These are phyloP conservation scores for Fistulifera solaris DNA, from an alignment of 108 stramenopile species.

Conservation along the genomic window DNA sequence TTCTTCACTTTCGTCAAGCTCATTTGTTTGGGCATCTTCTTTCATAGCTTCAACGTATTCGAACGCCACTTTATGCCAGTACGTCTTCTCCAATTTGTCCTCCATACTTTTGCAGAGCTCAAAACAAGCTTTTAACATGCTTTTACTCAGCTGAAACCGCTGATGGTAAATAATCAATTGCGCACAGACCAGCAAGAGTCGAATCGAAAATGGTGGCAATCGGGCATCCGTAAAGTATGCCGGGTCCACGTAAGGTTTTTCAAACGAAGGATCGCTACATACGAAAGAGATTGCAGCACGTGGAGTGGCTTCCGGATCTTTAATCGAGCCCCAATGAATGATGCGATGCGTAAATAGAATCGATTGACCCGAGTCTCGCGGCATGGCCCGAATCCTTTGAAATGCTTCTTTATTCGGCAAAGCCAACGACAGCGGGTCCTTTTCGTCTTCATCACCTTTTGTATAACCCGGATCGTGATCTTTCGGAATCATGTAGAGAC, in stretches of 20 bases:
- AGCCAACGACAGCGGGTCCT: slow-evolving; percentile 47
- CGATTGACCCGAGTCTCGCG: slow-evolving; percentile 44
- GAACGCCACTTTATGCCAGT: slow-evolving; percentile 57
- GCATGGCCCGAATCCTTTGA: slow-evolving; percentile 64
- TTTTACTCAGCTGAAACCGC: slow-evolving; percentile 42
- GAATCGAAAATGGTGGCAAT: slow-evolving; percentile 44
- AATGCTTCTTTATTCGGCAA: slow-evolving; percentile 52
- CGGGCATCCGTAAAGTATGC: neutral
- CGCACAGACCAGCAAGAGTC: slow-evolving; percentile 64
- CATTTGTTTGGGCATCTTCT: slow-evolving; percentile 26
- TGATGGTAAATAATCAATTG: slow-evolving; percentile 72
- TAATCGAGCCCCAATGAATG: slow-evolving; percentile 66
- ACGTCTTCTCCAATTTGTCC: slow-evolving; percentile 40
- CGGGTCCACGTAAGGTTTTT: slow-evolving; percentile 34
- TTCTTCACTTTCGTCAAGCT: slow-evolving; percentile 45
- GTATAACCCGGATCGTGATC: slow-evolving; percentile 60
- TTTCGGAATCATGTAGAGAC: slow-evolving; percentile 67
- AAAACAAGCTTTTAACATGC: slow-evolving; percentile 43
- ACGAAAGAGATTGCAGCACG: slow-evolving; percentile 69
- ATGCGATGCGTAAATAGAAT: slow-evolving; percentile 63
- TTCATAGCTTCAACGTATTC: slow-evolving; percentile 75
- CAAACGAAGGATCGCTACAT: slow-evolving; percentile 50
- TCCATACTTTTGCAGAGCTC: slow-evolving; percentile 45
- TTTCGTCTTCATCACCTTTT: slow-evolving; percentile 28
- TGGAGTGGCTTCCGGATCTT: slow-evolving; percentile 19